Evolutionary conservation across 1,284 basidiomycete genomes (phyloP), one percentile per base, ranked within the genome.

Genomic region (Irpex sp.): DNA sequence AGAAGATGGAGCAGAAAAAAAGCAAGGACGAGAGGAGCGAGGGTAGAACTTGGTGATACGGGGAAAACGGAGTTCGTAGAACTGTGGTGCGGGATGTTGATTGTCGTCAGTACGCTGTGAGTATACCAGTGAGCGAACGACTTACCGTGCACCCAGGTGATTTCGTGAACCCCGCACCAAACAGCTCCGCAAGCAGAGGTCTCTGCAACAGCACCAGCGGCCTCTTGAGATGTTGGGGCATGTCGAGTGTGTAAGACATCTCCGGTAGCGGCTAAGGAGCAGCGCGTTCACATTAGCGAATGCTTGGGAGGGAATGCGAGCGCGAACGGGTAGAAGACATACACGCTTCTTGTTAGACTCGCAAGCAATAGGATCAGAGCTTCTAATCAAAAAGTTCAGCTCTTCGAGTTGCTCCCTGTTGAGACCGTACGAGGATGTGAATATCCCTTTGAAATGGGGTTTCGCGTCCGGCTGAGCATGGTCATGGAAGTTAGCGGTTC

Each of bases 1-100:
- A 15, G 13, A 3, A 1, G 3, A 4, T 15, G 40, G 4, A 4
- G 40, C 19, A 72, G 76, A 34, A 5, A 6, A 34, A 34, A 34
- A 34, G 86, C 91, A 93, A 8, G 78, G 72, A 15, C 92, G 83
- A 62, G 93, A 91, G 11, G 70, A 74, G 0, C 75, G 68, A 5
- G 86, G 83, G 70, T 84, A 85, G 3, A 89, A 76, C 71, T 93
- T 94, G 36, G 81, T 78, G 26, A 94, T 79, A 52, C 94, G 82
- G 0, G 94, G 92, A 74, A 92, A 96, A 4, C 94, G 88, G 3
- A 94, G 79, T 69, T 92, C 92, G 70, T 94, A 95, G 66, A 87
- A 81, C 90, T 94, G 11, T 57, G 40, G 36, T n/a, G 7, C 57
- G 47, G 57, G 62, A 21, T 40, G 15, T 64, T 51, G 17, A 26